Conservation (phyloP, 768 basidiomycete species). For the Paxillus ammoniavirescens region DNA sequence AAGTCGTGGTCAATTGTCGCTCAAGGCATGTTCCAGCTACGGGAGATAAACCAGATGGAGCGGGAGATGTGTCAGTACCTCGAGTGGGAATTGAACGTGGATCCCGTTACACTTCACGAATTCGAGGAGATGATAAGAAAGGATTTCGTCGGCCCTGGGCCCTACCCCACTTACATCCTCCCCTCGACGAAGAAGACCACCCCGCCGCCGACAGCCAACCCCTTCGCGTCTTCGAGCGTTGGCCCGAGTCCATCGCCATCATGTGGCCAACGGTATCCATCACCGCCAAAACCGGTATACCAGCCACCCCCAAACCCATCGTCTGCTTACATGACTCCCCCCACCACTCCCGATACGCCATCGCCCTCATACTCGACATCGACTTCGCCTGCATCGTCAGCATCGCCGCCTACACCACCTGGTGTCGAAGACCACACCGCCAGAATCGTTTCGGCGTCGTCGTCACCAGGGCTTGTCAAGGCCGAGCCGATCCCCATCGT, state of each 20-base stretch:
- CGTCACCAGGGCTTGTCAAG: constrained; percentile 32
- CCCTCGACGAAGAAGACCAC: constrained; percentile 63
- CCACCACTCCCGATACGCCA: constrained; percentile 52
- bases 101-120: constrained; percentile 54
- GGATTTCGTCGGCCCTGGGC: constrained; percentile 56
- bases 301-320: constrained; percentile 14
- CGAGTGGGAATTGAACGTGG: constrained; percentile 87
- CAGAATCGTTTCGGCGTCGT: constrained; percentile 43
- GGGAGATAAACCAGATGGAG: constrained; percentile 83
- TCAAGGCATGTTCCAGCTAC: constrained; percentile 76
- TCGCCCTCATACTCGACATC: constrained; percentile 49
- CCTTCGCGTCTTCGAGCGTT: constrained; percentile 32
- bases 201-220: constrained; percentile 31
- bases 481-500: constrained; percentile 22
- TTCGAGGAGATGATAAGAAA: constrained; percentile 60
- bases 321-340: constrained; percentile 26
- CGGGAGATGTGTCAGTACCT: constrained; percentile 82
- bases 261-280: constrained; percentile 30
- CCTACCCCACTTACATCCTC: constrained; percentile 64
- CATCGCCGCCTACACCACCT: constrained; percentile 58
- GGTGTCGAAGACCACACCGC: constrained; percentile 50
- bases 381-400: constrained; percentile 60
- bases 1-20: constrained; percentile 91
- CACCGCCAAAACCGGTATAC: constrained; percentile 29
- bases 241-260: constrained; percentile 26